Conservation (phyloP, 805 yeast genomes). For the Maudiozyma saulgeensis region DNA sequence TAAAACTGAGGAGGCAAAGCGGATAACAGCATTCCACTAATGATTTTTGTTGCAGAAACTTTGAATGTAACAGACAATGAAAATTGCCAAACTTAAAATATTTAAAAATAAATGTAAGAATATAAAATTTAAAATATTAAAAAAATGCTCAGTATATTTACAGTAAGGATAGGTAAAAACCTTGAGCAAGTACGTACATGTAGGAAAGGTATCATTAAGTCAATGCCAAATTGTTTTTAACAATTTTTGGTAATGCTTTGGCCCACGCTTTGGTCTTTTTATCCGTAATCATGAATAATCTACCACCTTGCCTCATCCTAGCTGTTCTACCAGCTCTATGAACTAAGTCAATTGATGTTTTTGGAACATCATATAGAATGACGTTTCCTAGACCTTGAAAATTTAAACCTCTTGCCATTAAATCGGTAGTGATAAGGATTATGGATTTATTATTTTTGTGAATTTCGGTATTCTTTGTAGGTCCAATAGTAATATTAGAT, state of each 20-base stretch:
- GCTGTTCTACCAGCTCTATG: slow-evolving; percentile 95
- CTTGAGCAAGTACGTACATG: neutral
- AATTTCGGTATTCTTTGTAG: neutral
- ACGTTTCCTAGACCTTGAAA: slow-evolving; percentile 76
- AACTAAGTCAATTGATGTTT: slow-evolving; percentile 72
- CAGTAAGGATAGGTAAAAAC: neutral
- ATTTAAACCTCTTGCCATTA: slow-evolving; percentile 83
- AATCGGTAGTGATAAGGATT: slow-evolving; percentile 78
- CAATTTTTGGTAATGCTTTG: slow-evolving; percentile 64
- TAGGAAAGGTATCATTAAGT: slow-evolving; percentile 8
- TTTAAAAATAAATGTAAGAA: too few species aligned
- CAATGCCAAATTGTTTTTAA: slow-evolving; percentile 39
- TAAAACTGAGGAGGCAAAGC: too few species aligned
- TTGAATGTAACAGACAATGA: too few species aligned
- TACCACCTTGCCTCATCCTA: slow-evolving; percentile 79
- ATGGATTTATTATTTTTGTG: slow-evolving; percentile 2
- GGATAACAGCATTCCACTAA: too few species aligned
- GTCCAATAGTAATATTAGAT: slow-evolving; percentile 25
- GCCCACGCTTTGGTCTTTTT: slow-evolving; percentile 68
- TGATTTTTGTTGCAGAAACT: too few species aligned
- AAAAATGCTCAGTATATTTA: neutral
- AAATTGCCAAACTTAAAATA: too few species aligned
- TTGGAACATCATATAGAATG: slow-evolving; percentile 76
- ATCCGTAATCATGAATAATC: slow-evolving; percentile 73
- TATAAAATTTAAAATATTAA: too few species aligned